Evolutionary conservation across 495 filamentous ascomycete species (phyloP).

Genomic region (Cercophora sp.): DNA sequence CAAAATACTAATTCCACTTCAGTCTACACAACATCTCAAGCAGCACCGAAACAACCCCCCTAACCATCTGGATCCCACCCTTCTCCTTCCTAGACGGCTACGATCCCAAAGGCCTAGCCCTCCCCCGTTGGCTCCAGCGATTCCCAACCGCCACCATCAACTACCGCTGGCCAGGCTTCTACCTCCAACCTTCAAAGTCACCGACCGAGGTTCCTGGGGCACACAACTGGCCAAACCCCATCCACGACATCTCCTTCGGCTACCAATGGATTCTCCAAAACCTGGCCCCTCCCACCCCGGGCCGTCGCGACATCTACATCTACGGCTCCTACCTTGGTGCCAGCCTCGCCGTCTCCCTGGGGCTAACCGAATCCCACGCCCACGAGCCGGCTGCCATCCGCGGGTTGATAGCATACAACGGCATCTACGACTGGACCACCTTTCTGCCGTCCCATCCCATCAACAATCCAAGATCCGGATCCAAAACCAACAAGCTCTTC

Average conservation of each 20-base stretch:
- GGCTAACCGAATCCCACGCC: slow-evolving; percentile 43
- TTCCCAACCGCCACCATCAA: slow-evolving; percentile 38
- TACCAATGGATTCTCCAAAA: slow-evolving; percentile 43
- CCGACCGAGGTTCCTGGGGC: neutral
- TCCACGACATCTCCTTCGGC: slow-evolving; percentile 45
- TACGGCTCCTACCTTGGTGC: slow-evolving; percentile 50
- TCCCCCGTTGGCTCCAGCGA: slow-evolving; percentile 32
- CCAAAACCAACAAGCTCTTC: neutral
- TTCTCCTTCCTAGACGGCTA: slow-evolving; percentile 15
- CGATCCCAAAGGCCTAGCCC: neutral
- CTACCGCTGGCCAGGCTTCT: slow-evolving; percentile 34
- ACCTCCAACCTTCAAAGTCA: no score
- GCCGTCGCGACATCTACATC: slow-evolving; percentile 39
- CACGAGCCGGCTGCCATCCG: slow-evolving; percentile 35
- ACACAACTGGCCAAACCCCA: slow-evolving; percentile 41
- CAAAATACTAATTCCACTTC: neutral
- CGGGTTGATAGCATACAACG: slow-evolving; percentile 46
- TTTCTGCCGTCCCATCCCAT: slow-evolving; percentile 44
- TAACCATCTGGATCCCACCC: slow-evolving; percentile 37
- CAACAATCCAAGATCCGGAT: slow-evolving; percentile 13
- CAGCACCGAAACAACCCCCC: slow-evolving; percentile 11
- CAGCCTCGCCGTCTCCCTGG: slow-evolving; percentile 43
- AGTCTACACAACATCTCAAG: slow-evolving; percentile 10
- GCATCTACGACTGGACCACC: slow-evolving; percentile 53
- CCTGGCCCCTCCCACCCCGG: slow-evolving; percentile 20